A percentile compares a stretch with the other conserved stretches of the same genome.
These are phyloP conservation scores for Colletotrichum paranaense DNA, from an alignment of 2,329 filamentous ascomycete species.

Conservation along the genomic window DNA sequence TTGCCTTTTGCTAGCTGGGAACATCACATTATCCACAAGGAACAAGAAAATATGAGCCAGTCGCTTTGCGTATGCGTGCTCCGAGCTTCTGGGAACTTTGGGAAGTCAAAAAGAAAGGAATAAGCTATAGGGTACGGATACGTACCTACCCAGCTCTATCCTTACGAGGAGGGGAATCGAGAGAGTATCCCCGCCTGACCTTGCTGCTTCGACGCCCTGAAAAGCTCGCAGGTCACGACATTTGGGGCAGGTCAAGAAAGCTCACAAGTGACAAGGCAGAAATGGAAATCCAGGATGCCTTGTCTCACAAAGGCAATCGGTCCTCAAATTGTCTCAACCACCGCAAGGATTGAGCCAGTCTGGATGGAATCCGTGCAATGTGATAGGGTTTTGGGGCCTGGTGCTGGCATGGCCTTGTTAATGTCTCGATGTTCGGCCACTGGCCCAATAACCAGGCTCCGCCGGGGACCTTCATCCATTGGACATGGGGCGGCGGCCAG, in stretches of 20 bases:
- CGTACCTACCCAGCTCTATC: background rate
- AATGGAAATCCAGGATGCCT: background rate
- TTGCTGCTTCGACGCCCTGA: background rate
- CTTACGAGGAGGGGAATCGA: background rate
- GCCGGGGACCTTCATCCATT: background rate
- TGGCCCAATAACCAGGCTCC: background rate
- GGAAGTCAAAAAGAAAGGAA: background rate
- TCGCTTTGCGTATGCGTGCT: background rate
- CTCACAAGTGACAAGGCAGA: background rate
- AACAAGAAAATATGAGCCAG: background rate
- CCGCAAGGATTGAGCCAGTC: slow-evolving; percentile 5
- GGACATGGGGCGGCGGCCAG: background rate
- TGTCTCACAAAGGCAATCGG: background rate
- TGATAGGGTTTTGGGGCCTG: slow-evolving; percentile 14
- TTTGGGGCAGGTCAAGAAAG: background rate
- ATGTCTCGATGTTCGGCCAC: background rate
- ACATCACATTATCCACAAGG: slow-evolving; percentile 3
- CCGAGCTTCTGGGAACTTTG: background rate
- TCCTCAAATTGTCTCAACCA: slow-evolving; percentile 7
- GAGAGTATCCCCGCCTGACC: background rate
- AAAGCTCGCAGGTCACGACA: background rate
- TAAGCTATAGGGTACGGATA: background rate
- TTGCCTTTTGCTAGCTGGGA: background rate
- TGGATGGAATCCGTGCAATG: slow-evolving; percentile 2
- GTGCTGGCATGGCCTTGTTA: slow-evolving; percentile 7